Evolutionary conservation across 352 stramenopile genomes (phyloP).

Genomic region (Globisporangium nodosum): DNA sequence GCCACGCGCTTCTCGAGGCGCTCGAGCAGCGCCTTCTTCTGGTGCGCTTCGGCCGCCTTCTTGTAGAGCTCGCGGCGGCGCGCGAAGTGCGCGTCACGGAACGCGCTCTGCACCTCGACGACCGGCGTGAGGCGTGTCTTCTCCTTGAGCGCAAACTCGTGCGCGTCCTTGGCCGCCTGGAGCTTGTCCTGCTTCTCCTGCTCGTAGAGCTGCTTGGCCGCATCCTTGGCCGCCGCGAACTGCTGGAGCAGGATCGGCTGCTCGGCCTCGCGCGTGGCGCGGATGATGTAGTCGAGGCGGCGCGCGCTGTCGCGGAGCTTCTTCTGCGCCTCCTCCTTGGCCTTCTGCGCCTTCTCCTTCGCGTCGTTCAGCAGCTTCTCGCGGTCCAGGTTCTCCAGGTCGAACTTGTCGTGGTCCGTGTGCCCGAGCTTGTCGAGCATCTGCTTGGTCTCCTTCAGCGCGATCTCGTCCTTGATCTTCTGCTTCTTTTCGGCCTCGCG

Average conservation of each 20-base stretch:
- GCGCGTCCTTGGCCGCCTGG: conserved; percentile 74
- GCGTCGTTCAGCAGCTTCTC: conserved; percentile 90
- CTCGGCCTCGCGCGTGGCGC: conserved; percentile 95
- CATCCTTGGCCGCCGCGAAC: conserved; percentile 70
- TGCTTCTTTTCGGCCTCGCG: conserved; percentile 93
- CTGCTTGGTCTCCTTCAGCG: conserved; percentile 86
- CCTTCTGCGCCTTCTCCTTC: conserved; percentile 92
- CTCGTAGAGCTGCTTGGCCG: conserved; percentile 52
- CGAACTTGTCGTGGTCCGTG: conserved; percentile 59
- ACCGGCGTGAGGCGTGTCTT: conserved; percentile 62
- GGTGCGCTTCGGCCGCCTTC: conserved; percentile 73
- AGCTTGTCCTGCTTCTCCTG: conserved; percentile 84
- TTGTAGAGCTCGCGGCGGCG: conserved; percentile 86
- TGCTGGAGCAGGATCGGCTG: conserved; percentile 88
- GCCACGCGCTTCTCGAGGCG: conserved; percentile 54
- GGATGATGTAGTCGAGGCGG: conserved; percentile 94
- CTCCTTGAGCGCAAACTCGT: conserved; percentile 89
- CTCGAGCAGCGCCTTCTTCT: conserved; percentile 80
- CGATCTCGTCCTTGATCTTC: conserved; percentile 95
- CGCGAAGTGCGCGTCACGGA: conserved; percentile 76
- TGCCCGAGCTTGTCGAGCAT: conserved; percentile 78
- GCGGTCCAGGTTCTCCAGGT: conserved; percentile 72
- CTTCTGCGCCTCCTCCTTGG: conserved; percentile 93
- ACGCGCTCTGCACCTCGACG: conserved; percentile 66
- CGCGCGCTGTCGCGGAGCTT: conserved; percentile 92